These are phyloP conservation scores for Diaporthe destruens DNA, from an alignment of 2,329 filamentous ascomycete genomes.

Conservation along the genomic window DNA sequence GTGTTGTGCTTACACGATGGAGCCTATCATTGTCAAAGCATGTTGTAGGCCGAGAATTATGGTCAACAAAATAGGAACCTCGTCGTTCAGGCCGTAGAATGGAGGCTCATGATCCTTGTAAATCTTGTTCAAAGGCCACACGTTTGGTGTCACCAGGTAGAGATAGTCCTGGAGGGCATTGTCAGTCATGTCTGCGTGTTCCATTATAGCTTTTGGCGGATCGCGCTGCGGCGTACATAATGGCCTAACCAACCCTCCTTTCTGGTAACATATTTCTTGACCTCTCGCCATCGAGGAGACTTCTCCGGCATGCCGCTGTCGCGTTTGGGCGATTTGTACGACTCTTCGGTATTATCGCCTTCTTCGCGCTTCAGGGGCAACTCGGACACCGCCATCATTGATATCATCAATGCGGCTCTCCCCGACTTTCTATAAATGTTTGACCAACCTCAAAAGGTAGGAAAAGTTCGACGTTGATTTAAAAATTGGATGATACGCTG, in stretches of 20 bases:
- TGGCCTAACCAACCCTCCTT: slow-evolving; percentile 55
- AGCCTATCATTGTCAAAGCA: slow-evolving; percentile 74
- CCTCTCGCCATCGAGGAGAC: slow-evolving; percentile 4
- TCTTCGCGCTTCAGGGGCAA: slow-evolving; percentile 20
- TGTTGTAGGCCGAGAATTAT: slow-evolving; percentile 78
- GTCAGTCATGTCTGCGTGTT: slow-evolving; percentile 19
- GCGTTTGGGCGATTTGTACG: slow-evolving; percentile 7
- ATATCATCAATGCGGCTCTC: background rate
- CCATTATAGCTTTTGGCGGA: background rate
- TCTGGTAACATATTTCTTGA: slow-evolving; percentile 48
- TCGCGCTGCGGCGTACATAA: slow-evolving; percentile 49
- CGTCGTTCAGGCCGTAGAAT: slow-evolving; percentile 77
- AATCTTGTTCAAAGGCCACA: slow-evolving; percentile 73
- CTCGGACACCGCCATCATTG: slow-evolving; percentile 12
- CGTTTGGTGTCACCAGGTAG: slow-evolving; percentile 57
- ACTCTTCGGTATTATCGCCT: slow-evolving; percentile 23
- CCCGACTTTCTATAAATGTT: background rate
- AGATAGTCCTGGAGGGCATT: slow-evolving; percentile 50
- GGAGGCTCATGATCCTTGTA: slow-evolving; percentile 63
- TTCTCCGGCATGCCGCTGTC: slow-evolving; percentile 5
- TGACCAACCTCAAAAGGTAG: background rate
- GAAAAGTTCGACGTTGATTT: background rate
- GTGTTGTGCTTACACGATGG: slow-evolving; percentile 49
- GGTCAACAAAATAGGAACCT: slow-evolving; percentile 75
- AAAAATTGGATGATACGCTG: slow-evolving; percentile 3